phyloP scores from a whole-genome alignment of 805 yeast genomes.

The Komagataella pastoris region DNA sequence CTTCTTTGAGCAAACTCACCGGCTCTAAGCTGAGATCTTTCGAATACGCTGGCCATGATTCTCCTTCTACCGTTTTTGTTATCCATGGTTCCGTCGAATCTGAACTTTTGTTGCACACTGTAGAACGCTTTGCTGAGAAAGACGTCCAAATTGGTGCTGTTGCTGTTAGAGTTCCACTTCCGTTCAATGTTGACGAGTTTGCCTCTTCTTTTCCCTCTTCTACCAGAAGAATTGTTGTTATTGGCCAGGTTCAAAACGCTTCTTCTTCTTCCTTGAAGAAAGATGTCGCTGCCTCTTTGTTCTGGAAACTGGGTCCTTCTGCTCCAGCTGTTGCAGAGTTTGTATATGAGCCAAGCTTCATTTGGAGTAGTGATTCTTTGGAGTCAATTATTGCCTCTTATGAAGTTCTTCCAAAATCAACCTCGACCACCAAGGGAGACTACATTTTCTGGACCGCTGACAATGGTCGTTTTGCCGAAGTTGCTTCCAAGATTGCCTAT shows the following conservation, averaged over 20 bases:
- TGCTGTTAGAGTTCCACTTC: slow-evolving; percentile 65
- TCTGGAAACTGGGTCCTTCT: slow-evolving; percentile 30
- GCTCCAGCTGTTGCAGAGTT: slow-evolving; percentile 32
- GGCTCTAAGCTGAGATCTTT: slow-evolving; percentile 40
- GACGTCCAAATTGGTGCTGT: slow-evolving; percentile 45
- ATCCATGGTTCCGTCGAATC: slow-evolving; percentile 66
- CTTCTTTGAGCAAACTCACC: slow-evolving; percentile 35
- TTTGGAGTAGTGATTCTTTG: slow-evolving; percentile 43
- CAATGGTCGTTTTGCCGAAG: slow-evolving; percentile 36
- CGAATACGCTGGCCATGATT: slow-evolving; percentile 52
- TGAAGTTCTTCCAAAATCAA: slow-evolving; percentile 14
- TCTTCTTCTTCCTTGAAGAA: slow-evolving; percentile 41
- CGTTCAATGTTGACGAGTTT: slow-evolving; percentile 58
- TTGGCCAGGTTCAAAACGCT: slow-evolving; percentile 36
- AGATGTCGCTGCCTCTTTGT: slow-evolving; percentile 64
- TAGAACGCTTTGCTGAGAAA: slow-evolving; percentile 20
- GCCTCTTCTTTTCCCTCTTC: slow-evolving; percentile 42
- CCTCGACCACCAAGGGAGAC: slow-evolving; percentile 28
- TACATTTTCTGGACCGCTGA: slow-evolving; percentile 61
- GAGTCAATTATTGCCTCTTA: slow-evolving; percentile 33
- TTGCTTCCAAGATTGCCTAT: slow-evolving; percentile 55
- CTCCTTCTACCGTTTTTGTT: slow-evolving; percentile 67
- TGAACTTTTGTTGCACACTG: slow-evolving; percentile 32
- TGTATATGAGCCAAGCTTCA: slow-evolving; percentile 34
- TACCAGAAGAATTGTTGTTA: slow-evolving; percentile 47